Conservation (phyloP, 2,329 filamentous ascomycete species). For the Fusarium annulatum region DNA sequence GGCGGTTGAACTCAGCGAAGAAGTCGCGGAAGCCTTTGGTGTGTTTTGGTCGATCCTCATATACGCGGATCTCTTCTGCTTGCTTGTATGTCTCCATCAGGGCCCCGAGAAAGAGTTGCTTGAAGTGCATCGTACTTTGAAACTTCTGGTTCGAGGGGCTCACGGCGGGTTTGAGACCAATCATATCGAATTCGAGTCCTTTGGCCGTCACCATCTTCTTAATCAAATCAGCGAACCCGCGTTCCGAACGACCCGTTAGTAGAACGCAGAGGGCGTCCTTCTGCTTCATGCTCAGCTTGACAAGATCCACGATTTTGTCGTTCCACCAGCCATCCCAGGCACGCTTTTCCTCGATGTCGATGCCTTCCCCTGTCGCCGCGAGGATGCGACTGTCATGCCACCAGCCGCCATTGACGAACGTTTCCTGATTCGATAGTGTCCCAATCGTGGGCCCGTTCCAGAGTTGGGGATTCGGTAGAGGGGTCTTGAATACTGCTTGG, state of each 20-base stretch:
- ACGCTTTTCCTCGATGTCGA: constrained; percentile 81
- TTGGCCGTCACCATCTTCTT: constrained; percentile 83
- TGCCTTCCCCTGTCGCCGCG: constrained; percentile 83
- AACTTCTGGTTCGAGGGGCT: constrained; percentile 85
- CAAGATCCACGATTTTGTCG: constrained; percentile 85
- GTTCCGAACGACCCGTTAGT: constrained; percentile 86
- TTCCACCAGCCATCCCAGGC: constrained; percentile 98
- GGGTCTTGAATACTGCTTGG: constrained; percentile 83
- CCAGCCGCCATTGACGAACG: constrained; percentile 89
- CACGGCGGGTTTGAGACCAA: constrained; percentile 86
- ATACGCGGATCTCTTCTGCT: constrained; percentile 84
- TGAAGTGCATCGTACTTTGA: constrained; percentile 88
- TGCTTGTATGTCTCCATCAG: constrained; percentile 87
- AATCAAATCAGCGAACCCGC: constrained; percentile 80
- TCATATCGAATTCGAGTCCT: constrained; percentile 86
- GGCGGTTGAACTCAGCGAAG: constrained; percentile 79
- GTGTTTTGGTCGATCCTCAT: constrained; percentile 74
- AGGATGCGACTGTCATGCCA: constrained; percentile 95
- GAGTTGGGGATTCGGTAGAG: constrained; percentile 86
- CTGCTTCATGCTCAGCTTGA: constrained; percentile 82
- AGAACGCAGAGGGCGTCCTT: constrained; percentile 87
- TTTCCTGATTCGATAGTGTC: constrained; percentile 78
- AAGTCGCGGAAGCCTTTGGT: constrained; percentile 88
- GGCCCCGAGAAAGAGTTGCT: constrained; percentile 83
- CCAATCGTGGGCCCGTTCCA: constrained; percentile 86